Evolutionary conservation across 2,329 filamentous ascomycete species (phyloP), one percentile per base, ranked within the genome.

Genomic region (Xylariaceae sp.): DNA sequence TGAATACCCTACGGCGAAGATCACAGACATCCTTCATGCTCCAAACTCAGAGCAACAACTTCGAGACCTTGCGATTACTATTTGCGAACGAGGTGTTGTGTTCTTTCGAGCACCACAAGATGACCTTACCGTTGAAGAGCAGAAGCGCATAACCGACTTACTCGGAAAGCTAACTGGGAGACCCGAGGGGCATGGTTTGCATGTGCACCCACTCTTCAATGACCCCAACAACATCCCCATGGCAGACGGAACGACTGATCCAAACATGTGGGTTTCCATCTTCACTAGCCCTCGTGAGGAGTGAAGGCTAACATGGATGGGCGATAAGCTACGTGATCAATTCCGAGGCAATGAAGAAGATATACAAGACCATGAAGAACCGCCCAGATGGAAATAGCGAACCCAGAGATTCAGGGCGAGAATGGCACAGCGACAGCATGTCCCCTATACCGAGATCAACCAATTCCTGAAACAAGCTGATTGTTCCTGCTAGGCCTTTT

Each of bases 361-460:
- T 73, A 32, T 73, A 73, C 44, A 73, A 73, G 20, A 75, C 71
- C 1, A 73, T 74, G 72, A 70, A 70, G 50, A 63, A 64, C 42
- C 67, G 65, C 5, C 62, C 65, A 1, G 57, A 46, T 3, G 48
- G 54, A 14, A 46, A 50, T 1, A 64, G 42, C 42, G 70, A 74
- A 55, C 71, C 71, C 2, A 65, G 65, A 42, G 68, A 73, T 52
- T 60, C 72, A 12, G 59, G 59, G 6, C 62, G 70, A 21, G 70
- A 74, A 57, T 73, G 71, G 71, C 71, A 73, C 44, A 72, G 69
- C 40, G 71, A 73, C 55, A 70, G 70, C 71, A 57, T 45, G 67
- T 48, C 20, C 9, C 9, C 16, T 6, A 42, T 26, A 12, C 6
- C 19, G 20, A 32, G 14, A 7, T 9, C 6, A 32, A 7, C 9